Base-by-base conservation (phyloP, 1,284 basidiomycete genomes). In the Athelia psychrophila region DNA sequence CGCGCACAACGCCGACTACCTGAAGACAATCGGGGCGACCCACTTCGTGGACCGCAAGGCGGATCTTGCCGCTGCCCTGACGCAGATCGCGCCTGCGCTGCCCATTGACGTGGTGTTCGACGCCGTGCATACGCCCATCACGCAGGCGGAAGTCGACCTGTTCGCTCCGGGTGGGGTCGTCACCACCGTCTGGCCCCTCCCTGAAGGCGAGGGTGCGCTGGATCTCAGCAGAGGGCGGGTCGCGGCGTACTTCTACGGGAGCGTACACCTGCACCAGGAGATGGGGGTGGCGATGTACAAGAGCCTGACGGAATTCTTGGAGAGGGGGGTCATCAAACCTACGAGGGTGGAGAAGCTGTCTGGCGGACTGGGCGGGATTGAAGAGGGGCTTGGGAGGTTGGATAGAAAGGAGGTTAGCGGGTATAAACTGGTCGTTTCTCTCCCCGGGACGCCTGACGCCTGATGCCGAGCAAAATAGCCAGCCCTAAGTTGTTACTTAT, bases 21-120 rank as follows among this genome's bases (percentile, higher is more conserved):
- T 80, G 53, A 74, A 71, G 48, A 62, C 64, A 1, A 64, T 77
- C 33, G 79, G 79, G 1, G 79, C 77, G 2, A 74, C 72, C 1
- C 73, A 75, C 46, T 66, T 74, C 54, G 61, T 79, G 52, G 71
- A 75, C 57, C 69, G 74, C 30, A 57, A 64, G 2, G 20, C 49
- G 24, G 68, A 56, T 36, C 45, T 66, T 18, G 55, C 66, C n/a
- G 59, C 63, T 8, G 63, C 54, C 24, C 23, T 70, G 50, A 49
- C 55, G 25, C 59, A 56, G 51, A 67, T 69, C 48, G 66, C 66
- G 3, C 57, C 55, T 2, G 64, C 62, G 6, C 64, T 65, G 27
- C 24, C 24, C 18, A 58, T 70, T 56, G 66, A 70, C 27, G 59
- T 70, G 2, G 64, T 70, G 48, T 67, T 66, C 16, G 68, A 70